Conservation (phyloP, 805 yeast genomes). For the Danielia reshetovae region DNA sequence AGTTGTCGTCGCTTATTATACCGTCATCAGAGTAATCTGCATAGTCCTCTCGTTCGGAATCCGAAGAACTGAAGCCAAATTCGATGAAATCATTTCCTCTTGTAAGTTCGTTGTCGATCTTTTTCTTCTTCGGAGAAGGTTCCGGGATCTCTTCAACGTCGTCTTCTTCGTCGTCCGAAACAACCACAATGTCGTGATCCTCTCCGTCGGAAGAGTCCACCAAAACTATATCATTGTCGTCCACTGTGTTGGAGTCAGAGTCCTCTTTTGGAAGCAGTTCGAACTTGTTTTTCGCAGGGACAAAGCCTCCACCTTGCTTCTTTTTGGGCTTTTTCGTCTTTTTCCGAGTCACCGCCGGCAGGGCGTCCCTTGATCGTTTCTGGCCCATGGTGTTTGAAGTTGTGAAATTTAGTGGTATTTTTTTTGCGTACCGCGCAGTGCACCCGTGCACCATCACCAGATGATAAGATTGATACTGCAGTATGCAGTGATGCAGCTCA, state of each 20-base stretch:
- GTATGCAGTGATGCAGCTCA: neutral
- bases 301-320: neutral
- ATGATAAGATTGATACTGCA: neutral
- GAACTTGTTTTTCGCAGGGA: constrained; percentile 1
- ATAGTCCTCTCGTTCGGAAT: constrained; percentile 24
- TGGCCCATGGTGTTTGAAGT: constrained; percentile 5
- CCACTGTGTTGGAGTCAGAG: constrained; percentile 22
- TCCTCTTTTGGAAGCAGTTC: constrained; percentile 11
- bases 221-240: constrained; percentile 26
- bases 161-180: constrained; percentile 18
- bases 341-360: constrained; percentile 4
- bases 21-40: constrained; percentile 30
- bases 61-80: constrained; percentile 49
- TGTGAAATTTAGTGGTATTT: neutral
- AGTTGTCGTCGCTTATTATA: constrained; percentile 33
- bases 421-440: neutral
- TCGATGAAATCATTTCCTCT: constrained; percentile 52
- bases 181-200: constrained; percentile 19
- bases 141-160: constrained; percentile 3
- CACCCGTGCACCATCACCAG: constrained; percentile 3
- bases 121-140: constrained; percentile 10
- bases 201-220: constrained; percentile 26
- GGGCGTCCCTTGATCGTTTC: constrained; percentile 8
- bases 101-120: constrained; percentile 33
- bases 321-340: constrained; percentile 1